Evolutionary conservation across 768 basidiomycete species (phyloP), one percentile per base, ranked within the genome.

Genomic region (Rickenella mellea): DNA sequence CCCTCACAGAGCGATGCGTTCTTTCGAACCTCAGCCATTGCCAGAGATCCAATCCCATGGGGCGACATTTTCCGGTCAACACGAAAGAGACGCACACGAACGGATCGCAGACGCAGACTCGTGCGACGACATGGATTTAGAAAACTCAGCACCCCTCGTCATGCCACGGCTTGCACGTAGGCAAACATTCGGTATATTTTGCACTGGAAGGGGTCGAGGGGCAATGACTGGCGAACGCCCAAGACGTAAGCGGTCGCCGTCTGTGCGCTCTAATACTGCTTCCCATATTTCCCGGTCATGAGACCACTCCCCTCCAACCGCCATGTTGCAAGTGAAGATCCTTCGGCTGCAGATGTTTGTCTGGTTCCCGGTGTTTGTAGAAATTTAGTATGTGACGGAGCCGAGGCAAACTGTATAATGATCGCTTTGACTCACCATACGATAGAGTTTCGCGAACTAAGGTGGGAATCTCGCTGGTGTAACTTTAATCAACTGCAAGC

Each of bases 111-210:
- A n/a, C n/a, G n/a, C n/a, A n/a, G n/a, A n/a, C n/a, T n/a, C n/a
- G n/a, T n/a, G n/a, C n/a, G n/a, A n/a, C n/a, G n/a, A n/a, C n/a
- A n/a, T n/a, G n/a, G n/a, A n/a, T n/a, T n/a, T n/a, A n/a, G n/a
- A n/a, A n/a, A n/a, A n/a, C n/a, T n/a, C n/a, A n/a, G n/a, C n/a
- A n/a, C n/a, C n/a, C n/a, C n/a, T n/a, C n/a, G n/a, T n/a, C n/a
- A n/a, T n/a, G n/a, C n/a, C n/a, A n/a, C n/a, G n/a, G n/a, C n/a
- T n/a, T n/a, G n/a, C n/a, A n/a, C n/a, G n/a, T n/a, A n/a, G n/a
- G n/a, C n/a, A n/a, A n/a, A n/a, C n/a, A 33, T 65, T 65, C 33
- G 63, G 64, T 36, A 66, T 65, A 42, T 63, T 66, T 41, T 65
- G 65, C 43, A 63, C 61, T 31, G 52, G 56, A 46, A 65, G 55